Evolutionary conservation across 495 filamentous ascomycete species (phyloP), one percentile per base, ranked within the genome.

Genomic region (Xylaria palmicola): DNA sequence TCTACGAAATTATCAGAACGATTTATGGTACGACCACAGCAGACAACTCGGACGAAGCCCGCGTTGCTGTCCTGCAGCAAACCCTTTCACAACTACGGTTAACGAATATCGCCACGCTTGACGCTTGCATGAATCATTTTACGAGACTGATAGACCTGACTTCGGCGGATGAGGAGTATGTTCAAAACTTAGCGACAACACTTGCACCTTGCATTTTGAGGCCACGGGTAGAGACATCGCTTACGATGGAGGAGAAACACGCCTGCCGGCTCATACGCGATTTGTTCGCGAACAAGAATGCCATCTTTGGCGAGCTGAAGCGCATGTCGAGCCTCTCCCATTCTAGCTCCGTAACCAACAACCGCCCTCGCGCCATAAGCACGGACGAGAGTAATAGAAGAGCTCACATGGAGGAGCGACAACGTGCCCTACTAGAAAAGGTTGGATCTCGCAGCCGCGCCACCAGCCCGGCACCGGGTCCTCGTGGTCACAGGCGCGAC

Each of bases 1-100:
- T 97, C 62, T 99, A 99, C 74, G 94, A 99, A 80, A 97, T 99
- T 71, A 88, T 99, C 66, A 91, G 97, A 73, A 97, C 91, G 1
- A 96, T 98, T 58, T 99, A 99, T 75, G 88, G 86, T 52, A 91
- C 90, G 29, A 86, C 92, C 30, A 86, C 92, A 60, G 82, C 88
- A 29, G 89, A 92, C 56, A 72, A 76, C 9, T 81, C 81, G 19
- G 87, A 89, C 51, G 73, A 77, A 4, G 84, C 88, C 41, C 91
- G 94, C 44, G 84, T 98, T 61, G 90, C 93, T 56, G 91, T 98
- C 65, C 84, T 99, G 29, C 95, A 98, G 74, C 96, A 93, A 64
- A 97, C 94, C 0, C 87, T 98, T 64, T 92, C 91, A 44, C 93
- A 97, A 71, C 83, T 99, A 43, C 90, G 93, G 39, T 87, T 99